phyloP scores from a whole-genome alignment of 371 early-diverging fungal species.

The Mucor indicus region DNA sequence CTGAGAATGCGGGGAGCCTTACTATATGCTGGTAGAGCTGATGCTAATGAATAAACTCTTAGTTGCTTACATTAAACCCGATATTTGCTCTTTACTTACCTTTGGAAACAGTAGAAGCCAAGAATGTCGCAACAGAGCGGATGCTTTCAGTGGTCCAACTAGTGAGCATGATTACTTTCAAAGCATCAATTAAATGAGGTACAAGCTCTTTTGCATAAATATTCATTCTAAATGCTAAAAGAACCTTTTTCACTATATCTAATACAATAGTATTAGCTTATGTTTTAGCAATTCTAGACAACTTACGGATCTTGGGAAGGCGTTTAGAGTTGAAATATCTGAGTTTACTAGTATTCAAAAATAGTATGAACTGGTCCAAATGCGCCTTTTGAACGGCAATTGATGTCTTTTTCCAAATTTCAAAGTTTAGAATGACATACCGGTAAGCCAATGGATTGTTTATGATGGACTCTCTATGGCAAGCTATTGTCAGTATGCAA shows the following conservation, averaged over 20 bases:
- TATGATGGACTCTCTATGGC: conserved; percentile 57
- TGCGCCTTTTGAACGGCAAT: conserved; percentile 60
- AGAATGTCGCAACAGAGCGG: conserved; percentile 62
- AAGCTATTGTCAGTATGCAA: background rate
- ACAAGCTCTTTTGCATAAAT: conserved; percentile 57
- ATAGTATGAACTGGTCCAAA: conserved; percentile 62
- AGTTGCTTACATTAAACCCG: background rate
- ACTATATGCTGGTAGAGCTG: background rate
- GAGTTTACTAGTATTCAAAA: conserved; percentile 58
- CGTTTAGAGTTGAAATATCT: conserved; percentile 60
- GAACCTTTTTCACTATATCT: conserved; percentile 65
- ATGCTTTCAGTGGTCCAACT: conserved; percentile 68
- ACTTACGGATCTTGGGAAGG: conserved; percentile 62
- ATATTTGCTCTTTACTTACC: conserved; percentile 36
- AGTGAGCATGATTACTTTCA: conserved; percentile 56
- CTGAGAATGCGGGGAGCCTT: background rate
- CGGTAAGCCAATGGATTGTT: conserved; percentile 67
- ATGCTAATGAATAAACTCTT: background rate
- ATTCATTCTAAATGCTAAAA: conserved; percentile 59
- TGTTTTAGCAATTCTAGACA: background rate
- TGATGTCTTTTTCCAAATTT: conserved; percentile 66
- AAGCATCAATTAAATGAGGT: conserved; percentile 50
- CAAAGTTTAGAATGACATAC: conserved; percentile 67
- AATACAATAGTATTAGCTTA: background rate
- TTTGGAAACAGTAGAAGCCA: conserved; percentile 66